Evolutionary conservation across 176 grass and related monocot genomes (phyloP), one percentile per base, ranked within the genome.

Genomic region (Saccharum officinarum): DNA sequence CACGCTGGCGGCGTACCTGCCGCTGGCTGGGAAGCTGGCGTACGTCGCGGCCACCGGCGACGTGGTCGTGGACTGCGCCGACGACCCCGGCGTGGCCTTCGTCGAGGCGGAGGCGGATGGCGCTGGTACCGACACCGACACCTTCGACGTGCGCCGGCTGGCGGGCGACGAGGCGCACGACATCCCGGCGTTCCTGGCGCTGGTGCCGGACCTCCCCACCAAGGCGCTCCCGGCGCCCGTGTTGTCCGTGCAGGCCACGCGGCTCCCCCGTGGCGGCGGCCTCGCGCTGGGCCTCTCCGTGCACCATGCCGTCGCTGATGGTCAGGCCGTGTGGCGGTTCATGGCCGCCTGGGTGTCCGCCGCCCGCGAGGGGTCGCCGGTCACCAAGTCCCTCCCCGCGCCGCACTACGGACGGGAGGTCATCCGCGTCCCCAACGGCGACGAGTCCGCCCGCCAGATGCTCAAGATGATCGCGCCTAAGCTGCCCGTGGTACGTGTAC

Each of bases 251-350:
- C 88, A 88, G 86, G 75, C 34, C 23, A 90, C 82, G 26, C 23
- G 63, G 30, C 66, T 93, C 25, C 20, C 14, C 28, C 36, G 36
- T 8, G 34, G 42, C 5, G 68, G 2, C 6, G 85, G 82, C 6
- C 45, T 88, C 16, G 85, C 82, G 5, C 22, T 90, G 9, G 91
- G 91, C 5, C 1, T 90, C 28, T 80, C 88, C 23, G 71, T 88
- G 18, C 86, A 83, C 79, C 92, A 93, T 28, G 85, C 82, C 41
- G 57, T 88, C 30, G 86, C 71, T 23, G 88, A 93, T 36, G 88
- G 88, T 4, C 61, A 64, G 62, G 86, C 83, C 8, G 47, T 86
- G 13, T 86, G 82, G 82, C 23, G 34, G 62, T 93, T 93, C 88
- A 33, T 83, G 4, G 69, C 59, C 4, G 73, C 88, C 0, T 93